Conservation (phyloP, 1,284 basidiomycete species). For the Testicularia cyperi region DNA sequence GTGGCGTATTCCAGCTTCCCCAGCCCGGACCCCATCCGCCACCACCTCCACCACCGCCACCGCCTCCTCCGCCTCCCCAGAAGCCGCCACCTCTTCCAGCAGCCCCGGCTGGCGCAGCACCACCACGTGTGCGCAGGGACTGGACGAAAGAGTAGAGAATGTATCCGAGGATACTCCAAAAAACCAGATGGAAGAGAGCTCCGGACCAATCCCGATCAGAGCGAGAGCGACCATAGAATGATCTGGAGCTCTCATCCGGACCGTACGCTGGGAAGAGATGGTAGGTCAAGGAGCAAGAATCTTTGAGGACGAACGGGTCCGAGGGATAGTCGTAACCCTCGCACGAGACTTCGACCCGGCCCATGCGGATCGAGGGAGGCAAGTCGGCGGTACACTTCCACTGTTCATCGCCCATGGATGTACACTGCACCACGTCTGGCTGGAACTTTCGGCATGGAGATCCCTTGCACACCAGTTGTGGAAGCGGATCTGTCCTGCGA, state of each 20-base stretch:
- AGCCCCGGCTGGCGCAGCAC: slow-evolving; percentile 50
- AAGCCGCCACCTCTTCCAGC: slow-evolving; percentile 47
- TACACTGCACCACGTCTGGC: slow-evolving; percentile 83
- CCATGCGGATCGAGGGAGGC: slow-evolving; percentile 76
- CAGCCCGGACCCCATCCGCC: slow-evolving; percentile 21
- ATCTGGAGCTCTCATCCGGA: not conserved
- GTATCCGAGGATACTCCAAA: slow-evolving; percentile 61
- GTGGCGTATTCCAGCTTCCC: slow-evolving; percentile 62
- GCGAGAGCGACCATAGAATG: slow-evolving; percentile 1
- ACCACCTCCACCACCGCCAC: slow-evolving; percentile 36
- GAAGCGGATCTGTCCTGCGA: slow-evolving; percentile 70
- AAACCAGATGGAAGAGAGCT: slow-evolving; percentile 66
- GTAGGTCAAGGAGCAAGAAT: slow-evolving; percentile 38
- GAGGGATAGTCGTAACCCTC: slow-evolving; percentile 82
- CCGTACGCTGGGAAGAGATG: slow-evolving; percentile 20
- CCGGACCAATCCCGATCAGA: slow-evolving; percentile 5
- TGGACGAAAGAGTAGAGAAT: slow-evolving; percentile 25
- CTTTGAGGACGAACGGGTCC: slow-evolving; percentile 78
- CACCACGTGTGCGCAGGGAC: slow-evolving; percentile 2
- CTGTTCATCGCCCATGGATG: slow-evolving; percentile 69
- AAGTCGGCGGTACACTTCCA: slow-evolving; percentile 80
- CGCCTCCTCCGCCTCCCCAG: slow-evolving; percentile 63
- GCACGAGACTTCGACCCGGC: slow-evolving; percentile 78
- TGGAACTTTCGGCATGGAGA: slow-evolving; percentile 73
- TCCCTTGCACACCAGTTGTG: slow-evolving; percentile 79